These are phyloP conservation scores for Lentinula lateritia DNA, from an alignment of 768 basidiomycete genomes.

Conservation along the genomic window DNA sequence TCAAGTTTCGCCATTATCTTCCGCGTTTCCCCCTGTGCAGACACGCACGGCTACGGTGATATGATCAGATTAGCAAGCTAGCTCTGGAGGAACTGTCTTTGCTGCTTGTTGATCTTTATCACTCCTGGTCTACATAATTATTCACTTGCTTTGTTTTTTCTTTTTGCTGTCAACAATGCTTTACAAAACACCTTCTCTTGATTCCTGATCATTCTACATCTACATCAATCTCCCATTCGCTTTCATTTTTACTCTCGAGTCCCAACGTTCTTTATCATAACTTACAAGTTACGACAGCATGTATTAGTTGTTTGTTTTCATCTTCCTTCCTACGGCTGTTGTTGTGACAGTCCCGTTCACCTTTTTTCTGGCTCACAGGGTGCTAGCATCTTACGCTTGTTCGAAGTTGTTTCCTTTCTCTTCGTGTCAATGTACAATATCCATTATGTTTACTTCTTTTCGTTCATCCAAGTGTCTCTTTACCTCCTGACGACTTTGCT, in stretches of 20 bases:
- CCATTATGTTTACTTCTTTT: not conserved
- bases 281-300: not conserved
- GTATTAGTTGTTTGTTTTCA: not conserved
- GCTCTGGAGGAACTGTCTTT: too few relatives aligned
- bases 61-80: not conserved
- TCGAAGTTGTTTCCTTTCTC: not conserved
- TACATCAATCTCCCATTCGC: not conserved
- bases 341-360: not conserved
- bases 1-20: conserved; percentile 76
- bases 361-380: not conserved
- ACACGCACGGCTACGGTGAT: conserved; percentile 23
- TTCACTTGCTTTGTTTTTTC: not conserved
- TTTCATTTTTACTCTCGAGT: not conserved
- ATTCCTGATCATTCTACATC: not conserved
- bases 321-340: not conserved
- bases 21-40: conserved; percentile 65
- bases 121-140: not conserved
- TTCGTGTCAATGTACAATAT: conserved; percentile 1
- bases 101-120: not conserved
- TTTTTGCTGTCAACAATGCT: not conserved
- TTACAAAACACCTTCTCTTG: not conserved
- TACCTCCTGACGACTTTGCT: not conserved
- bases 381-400: not conserved
- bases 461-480: not conserved
- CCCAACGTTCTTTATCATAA: not conserved